Base-by-base conservation (phyloP, 345 rosid species). In the Camelina sativa region DNA sequence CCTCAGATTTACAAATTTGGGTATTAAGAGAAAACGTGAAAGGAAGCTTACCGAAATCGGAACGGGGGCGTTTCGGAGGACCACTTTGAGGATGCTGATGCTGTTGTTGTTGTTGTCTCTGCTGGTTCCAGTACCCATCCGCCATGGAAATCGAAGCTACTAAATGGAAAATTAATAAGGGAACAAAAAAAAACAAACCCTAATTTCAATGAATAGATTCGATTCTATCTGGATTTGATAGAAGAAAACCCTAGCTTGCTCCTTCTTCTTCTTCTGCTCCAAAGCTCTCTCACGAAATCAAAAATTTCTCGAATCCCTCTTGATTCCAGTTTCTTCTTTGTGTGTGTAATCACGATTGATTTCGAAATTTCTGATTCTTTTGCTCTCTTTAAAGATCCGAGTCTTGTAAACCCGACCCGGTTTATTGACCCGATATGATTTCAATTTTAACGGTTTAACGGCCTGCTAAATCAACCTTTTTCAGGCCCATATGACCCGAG, bases 91-190 rank as follows among this genome's bases (percentile, higher is more conserved):
- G 68, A 71, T 80, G 68, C 60, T 80, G 68, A 71, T 80, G 68
- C 60, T 80, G 81, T 52, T 76, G 76, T 1, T 80, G 81, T 52
- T 76, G 76, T 2, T 77, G 76, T 58, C 80, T 30, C 72, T 72
- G 90, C 78, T 86, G 88, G 69, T 85, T 89, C 97, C 95, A 88
- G 84, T 84, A 89, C 51, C 86, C 88, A 59, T 86, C 91, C 71
- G 88, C 82, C 96, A 91, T 89, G 51, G 76, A 77, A 61, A 55
- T 41, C 55, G 32, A 58, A 9, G 58, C 25, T 28, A 28, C 41
- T n/a, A 16, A 19, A 23, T 1, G 43, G n/a, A 55, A 3, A 28
- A 28, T 28, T 28, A 28, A 57, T 11, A 67, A 40, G 51, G 17
- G 7, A 60, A n/a, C 34, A 20, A 20, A 15, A 32, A 32, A 32